Evolutionary conservation across 371 early-diverging fungal genomes (phyloP).

Genomic region (Nematocida parisii): DNA sequence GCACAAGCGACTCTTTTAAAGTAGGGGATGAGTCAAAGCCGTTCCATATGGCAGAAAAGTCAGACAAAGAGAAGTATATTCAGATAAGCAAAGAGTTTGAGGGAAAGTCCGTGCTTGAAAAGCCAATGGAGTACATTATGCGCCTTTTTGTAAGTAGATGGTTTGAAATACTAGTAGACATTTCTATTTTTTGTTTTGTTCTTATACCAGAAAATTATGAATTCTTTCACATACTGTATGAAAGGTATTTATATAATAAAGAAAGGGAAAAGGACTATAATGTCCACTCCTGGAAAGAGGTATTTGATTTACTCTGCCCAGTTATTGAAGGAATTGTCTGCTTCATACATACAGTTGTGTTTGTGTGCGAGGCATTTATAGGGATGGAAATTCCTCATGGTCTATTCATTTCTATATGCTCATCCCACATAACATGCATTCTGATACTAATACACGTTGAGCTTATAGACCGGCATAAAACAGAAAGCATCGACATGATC

Average conservation of each 20-base stretch:
- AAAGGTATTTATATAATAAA: constrained; percentile 5
- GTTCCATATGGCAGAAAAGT: constrained; percentile 22
- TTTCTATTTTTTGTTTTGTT: constrained; percentile 19
- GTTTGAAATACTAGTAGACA: constrained; percentile 38
- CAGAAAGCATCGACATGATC: neutral
- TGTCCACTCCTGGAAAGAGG: neutral
- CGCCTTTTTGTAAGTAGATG: constrained; percentile 16
- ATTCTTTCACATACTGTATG: constrained; percentile 25
- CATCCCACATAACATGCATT: constrained; percentile 41
- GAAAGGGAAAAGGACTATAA: constrained; percentile 16
- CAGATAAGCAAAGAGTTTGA: constrained; percentile 22
- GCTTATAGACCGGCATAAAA: constrained; percentile 31
- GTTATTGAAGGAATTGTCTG: constrained; percentile 54
- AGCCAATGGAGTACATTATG: constrained; percentile 1
- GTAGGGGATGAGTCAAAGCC: neutral
- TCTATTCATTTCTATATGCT: constrained; percentile 11
- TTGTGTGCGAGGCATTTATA: constrained; percentile 39
- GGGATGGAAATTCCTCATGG: constrained; percentile 42
- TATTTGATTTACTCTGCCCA: constrained; percentile 36
- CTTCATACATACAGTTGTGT: constrained; percentile 39
- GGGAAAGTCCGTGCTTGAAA: neutral
- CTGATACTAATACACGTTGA: constrained; percentile 36
- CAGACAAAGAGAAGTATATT: constrained; percentile 23
- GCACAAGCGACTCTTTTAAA: neutral
- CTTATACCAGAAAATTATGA: constrained; percentile 54